Evolutionary conservation across 1,139 yeast genomes (phyloP).

Genomic region (Taphrina pruni): DNA sequence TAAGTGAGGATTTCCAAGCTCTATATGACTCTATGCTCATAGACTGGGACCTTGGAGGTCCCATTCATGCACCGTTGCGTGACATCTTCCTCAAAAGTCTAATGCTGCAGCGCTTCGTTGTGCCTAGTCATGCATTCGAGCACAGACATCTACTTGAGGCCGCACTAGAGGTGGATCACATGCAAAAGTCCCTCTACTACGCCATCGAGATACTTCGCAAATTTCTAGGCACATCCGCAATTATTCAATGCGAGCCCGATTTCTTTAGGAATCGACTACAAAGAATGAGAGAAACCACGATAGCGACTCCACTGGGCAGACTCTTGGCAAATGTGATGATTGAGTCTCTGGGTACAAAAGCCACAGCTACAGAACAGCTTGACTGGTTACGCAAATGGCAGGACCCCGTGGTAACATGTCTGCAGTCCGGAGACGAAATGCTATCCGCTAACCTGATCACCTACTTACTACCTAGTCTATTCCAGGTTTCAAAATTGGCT

Average conservation of each 20-base stretch:
- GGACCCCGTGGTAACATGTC: not conserved
- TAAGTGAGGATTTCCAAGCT: conserved; percentile 5
- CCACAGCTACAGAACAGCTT: conserved; percentile 13
- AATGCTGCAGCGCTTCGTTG: conserved; percentile 15
- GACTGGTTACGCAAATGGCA: conserved; percentile 32
- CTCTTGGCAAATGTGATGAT: conserved; percentile 26
- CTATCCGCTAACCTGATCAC: conserved; percentile 2
- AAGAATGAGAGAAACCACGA: conserved; percentile 27
- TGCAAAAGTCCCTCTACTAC: conserved; percentile 34
- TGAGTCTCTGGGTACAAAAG: not conserved
- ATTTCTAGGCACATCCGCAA: conserved; percentile 17
- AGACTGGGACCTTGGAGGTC: conserved; percentile 30
- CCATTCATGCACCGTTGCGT: conserved; percentile 26
- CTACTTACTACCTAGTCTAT: conserved; percentile 29
- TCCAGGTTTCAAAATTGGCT: conserved; percentile 11
- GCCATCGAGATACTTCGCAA: conserved; percentile 36
- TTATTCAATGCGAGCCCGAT: conserved; percentile 16
- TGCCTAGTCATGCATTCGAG: not conserved
- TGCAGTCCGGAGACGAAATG: not conserved
- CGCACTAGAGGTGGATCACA: conserved; percentile 22
- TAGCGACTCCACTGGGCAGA: conserved; percentile 34
- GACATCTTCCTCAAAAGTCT: conserved; percentile 32
- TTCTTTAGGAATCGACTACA: conserved; percentile 28
- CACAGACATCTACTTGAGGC: conserved; percentile 13
- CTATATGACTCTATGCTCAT: conserved; percentile 28